phyloP scores from a whole-genome alignment of 495 filamentous ascomycete genomes.

The Neurospora sp. region DNA sequence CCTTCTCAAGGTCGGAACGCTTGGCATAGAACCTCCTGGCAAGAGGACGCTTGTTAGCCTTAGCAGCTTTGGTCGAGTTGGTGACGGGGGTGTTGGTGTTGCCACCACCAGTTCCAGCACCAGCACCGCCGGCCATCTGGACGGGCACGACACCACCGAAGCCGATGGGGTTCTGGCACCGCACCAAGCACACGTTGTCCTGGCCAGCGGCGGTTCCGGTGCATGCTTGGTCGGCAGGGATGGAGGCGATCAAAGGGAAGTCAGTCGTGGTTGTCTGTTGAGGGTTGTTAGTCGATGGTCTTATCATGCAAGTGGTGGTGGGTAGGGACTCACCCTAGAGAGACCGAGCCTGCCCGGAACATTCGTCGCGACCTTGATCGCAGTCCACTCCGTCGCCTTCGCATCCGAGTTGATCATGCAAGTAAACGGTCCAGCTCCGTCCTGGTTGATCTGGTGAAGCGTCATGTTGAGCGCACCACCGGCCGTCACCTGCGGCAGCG shows the following conservation, averaged over 20 bases:
- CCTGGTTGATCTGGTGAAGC: slow-evolving; percentile 41
- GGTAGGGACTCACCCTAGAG: background rate
- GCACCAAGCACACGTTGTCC: slow-evolving; percentile 42
- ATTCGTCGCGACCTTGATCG: slow-evolving; percentile 28
- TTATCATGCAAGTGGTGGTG: background rate
- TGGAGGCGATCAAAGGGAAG: slow-evolving; percentile 33
- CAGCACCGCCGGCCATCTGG: slow-evolving; percentile 28
- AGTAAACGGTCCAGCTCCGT: slow-evolving; percentile 36
- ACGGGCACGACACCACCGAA: slow-evolving; percentile 47
- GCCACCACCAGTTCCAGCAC: background rate
- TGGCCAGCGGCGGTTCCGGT: slow-evolving; percentile 44
- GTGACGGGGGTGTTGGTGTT: background rate
- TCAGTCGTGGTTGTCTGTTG: slow-evolving; percentile 26
- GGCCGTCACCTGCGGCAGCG: slow-evolving; percentile 37
- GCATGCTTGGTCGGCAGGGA: slow-evolving; percentile 38
- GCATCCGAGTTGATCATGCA: slow-evolving; percentile 42
- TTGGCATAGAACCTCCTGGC: background rate
- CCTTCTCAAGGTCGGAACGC: background rate
- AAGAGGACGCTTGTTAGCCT: background rate
- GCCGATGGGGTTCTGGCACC: slow-evolving; percentile 43
- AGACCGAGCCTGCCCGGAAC: slow-evolving; percentile 19
- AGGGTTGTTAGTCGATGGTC: background rate
- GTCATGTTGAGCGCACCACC: slow-evolving; percentile 43
- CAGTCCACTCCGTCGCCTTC: slow-evolving; percentile 33
- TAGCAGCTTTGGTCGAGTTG: background rate